These are phyloP conservation scores for Coemansia sp. DNA, from an alignment of 192 early-diverging fungal genomes.

Conservation along the genomic window DNA sequence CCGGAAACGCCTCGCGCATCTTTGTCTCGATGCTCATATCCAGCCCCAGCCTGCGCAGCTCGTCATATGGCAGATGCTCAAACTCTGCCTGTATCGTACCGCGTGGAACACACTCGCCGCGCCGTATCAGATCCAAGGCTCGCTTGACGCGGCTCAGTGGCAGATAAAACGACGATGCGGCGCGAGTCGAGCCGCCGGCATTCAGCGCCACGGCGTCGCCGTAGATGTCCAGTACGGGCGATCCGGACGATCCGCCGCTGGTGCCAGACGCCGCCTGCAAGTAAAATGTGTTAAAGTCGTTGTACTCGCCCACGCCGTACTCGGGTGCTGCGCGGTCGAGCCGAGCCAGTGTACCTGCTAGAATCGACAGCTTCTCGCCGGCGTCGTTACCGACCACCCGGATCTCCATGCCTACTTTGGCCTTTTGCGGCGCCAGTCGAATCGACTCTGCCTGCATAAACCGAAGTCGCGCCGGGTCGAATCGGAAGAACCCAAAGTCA, in stretches of 20 bases:
- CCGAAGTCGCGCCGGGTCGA: constrained; percentile 63
- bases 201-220: constrained; percentile 76
- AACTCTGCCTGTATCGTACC: constrained; percentile 76
- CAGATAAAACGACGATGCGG: constrained; percentile 61
- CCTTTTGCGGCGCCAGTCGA: constrained; percentile 64
- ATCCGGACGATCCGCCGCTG: constrained; percentile 68
- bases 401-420: constrained; percentile 70
- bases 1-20: constrained; percentile 58
- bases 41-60: constrained; percentile 25
- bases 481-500: constrained; percentile 79
- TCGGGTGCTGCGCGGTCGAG: constrained; percentile 68
- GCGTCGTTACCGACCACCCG: constrained; percentile 73
- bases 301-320: constrained; percentile 45
- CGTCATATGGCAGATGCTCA: constrained; percentile 62
- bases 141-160: constrained; percentile 68
- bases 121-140: constrained; percentile 60
- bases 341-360: constrained; percentile 69
- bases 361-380: constrained; percentile 73
- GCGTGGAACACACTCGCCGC: constrained; percentile 59
- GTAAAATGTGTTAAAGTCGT: constrained; percentile 82
- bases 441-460: constrained; percentile 24
- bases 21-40: constrained; percentile 59
- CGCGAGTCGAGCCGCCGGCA: constrained; percentile 51
- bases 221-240: constrained; percentile 72
- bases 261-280: constrained; percentile 67